Evolutionary conservation across 2,329 filamentous ascomycete genomes (phyloP), one percentile per base, ranked within the genome.

Genomic region (Phialophora verrucosa): DNA sequence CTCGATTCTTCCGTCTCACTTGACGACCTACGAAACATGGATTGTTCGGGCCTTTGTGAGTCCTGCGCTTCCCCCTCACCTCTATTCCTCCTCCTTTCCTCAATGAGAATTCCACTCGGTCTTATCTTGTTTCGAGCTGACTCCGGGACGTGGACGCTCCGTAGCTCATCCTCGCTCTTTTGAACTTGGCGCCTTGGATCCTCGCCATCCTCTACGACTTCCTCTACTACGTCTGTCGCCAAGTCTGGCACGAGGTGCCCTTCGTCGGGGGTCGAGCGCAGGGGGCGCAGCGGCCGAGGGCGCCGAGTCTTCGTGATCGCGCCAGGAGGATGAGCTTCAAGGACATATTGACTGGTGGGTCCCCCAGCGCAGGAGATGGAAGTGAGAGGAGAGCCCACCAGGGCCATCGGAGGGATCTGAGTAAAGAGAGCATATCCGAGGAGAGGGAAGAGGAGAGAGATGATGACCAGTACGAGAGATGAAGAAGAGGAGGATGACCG

Each of bases 101-200:
- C n/a, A 35, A 25, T 20, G 11, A n/a, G 8, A 7, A 56, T 23
- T 17, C 51, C 51, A 2, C 27, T 17, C 4, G 5, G 17, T 7
- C 51, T 27, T 49, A 14, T 32, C 17, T 14, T 11, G 4, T 27
- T 32, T 17, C 53, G 1, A 31, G 14, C 53, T 55, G 14, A 35
- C 27, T 55, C 29, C 14, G n/a, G 2, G n/a, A 35, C 3, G 35
- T 5, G 38, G 17, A 38, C 51, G 10, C 31, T 62, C 17, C n/a
- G 64, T 73, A 90, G 88, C 76, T 90, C 35, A 72, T 89, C 64
- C 82, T 90, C 65, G 87, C 85, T 27, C 71, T 86, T 51, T 71
- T 90, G 51, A 85, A 83, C 54, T 86, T 90, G 69, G 83, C 84
- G 1, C 88, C 88, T 11, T 91, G 88, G 87, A 76, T 83, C 4